A percentile compares a stretch with the other conserved stretches of the same genome.
phyloP scores from a whole-genome alignment of 805 yeast genomes.

The Candida insectalens region DNA sequence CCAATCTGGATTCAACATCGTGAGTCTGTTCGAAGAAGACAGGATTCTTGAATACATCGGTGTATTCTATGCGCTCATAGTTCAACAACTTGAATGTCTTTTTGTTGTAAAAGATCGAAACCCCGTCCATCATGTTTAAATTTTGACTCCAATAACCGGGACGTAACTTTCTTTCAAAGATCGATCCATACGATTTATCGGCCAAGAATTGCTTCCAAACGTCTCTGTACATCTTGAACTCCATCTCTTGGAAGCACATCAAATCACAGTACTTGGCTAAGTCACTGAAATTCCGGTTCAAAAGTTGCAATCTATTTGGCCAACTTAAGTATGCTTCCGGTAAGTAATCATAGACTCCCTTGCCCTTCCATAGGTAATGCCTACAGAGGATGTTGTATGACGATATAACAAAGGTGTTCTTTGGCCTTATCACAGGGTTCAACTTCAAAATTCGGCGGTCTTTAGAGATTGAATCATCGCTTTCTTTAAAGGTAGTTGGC shows the following conservation, averaged over 20 bases:
- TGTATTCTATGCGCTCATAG: slow-evolving; percentile 23
- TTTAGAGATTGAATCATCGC: neutral
- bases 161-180: slow-evolving; percentile 38
- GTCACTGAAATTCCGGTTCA: slow-evolving; percentile 29
- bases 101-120: slow-evolving; percentile 42
- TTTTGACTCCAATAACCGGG: slow-evolving; percentile 45
- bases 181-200: slow-evolving; percentile 31
- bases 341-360: slow-evolving; percentile 39
- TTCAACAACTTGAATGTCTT: slow-evolving; percentile 34
- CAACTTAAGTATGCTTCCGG: slow-evolving; percentile 37
- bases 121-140: slow-evolving; percentile 47
- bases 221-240: slow-evolving; percentile 18
- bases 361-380: slow-evolving; percentile 46
- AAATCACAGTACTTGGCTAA: slow-evolving; percentile 33
- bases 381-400: slow-evolving; percentile 26
- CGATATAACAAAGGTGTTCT: slow-evolving; percentile 19
- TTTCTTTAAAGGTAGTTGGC: neutral
- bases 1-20: slow-evolving; percentile 27
- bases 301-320: slow-evolving; percentile 35
- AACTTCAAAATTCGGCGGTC: neutral
- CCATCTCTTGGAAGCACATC: slow-evolving; percentile 40
- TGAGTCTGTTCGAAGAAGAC: slow-evolving; percentile 22
- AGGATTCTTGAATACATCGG: slow-evolving; percentile 20
- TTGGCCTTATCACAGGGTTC: neutral
- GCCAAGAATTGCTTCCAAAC: slow-evolving; percentile 16